These are phyloP conservation scores for Lasiodiplodia gonubiensis DNA, from an alignment of 2,329 filamentous ascomycete species.

Conservation along the genomic window DNA sequence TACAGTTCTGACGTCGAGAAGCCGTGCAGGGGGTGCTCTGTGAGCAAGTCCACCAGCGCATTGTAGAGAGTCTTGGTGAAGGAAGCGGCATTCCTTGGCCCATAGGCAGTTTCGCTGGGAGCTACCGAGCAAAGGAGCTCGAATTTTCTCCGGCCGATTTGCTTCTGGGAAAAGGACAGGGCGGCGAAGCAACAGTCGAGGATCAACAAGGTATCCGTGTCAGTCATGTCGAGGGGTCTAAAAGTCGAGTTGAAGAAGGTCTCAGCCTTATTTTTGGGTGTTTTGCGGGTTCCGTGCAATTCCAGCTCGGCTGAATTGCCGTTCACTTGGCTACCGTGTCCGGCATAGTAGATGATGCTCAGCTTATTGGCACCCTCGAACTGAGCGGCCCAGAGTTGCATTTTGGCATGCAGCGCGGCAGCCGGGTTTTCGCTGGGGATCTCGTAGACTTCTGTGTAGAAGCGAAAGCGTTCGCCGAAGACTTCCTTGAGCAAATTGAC, in stretches of 20 bases:
- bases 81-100: conserved; percentile 28
- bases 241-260: conserved; percentile 12
- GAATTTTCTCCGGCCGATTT: conserved; percentile 31
- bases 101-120: conserved; percentile 27
- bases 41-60: conserved; percentile 19
- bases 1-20: conserved; percentile 32
- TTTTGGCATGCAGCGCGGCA: neutral
- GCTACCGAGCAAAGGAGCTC: conserved; percentile 32
- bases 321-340: conserved; percentile 29
- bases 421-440: conserved; percentile 24
- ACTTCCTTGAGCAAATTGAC: conserved; percentile 28
- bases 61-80: conserved; percentile 30
- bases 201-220: conserved; percentile 31
- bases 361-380: conserved; percentile 30
- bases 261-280: neutral
- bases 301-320: neutral
- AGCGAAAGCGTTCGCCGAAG: conserved; percentile 29
- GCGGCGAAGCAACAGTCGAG: conserved; percentile 32
- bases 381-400: conserved; percentile 27
- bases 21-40: conserved; percentile 1
- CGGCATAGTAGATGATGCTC: conserved; percentile 34
- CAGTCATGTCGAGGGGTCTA: conserved; percentile 18
- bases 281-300: neutral
- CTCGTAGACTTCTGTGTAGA: conserved; percentile 30
- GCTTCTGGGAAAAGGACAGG: conserved; percentile 24